Conservation (phyloP, 768 basidiomycete genomes). For the Suillus plorans region DNA sequence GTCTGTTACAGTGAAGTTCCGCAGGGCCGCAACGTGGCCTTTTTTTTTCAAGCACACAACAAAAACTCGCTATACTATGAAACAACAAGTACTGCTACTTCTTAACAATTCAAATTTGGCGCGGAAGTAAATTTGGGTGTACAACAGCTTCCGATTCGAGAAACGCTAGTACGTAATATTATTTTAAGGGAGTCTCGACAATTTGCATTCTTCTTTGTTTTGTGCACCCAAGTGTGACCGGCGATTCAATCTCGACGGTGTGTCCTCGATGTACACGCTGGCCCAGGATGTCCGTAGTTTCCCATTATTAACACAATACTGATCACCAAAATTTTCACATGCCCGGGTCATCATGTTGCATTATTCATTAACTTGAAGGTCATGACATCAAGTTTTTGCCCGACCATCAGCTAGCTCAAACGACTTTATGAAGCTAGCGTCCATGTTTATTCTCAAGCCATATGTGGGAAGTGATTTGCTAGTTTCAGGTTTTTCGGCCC, state of each 20-base stretch:
- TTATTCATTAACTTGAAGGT: not conserved
- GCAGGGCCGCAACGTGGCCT: constrained; percentile 16
- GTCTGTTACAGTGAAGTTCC: constrained; percentile 25
- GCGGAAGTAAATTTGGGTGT: not conserved
- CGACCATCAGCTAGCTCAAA: not conserved
- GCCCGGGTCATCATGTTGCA: not conserved
- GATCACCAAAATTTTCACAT: not conserved
- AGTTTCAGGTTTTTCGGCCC: not conserved
- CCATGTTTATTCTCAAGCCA: not conserved
- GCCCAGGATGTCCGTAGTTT: not conserved
- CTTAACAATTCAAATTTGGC: not conserved
- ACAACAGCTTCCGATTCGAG: constrained; percentile 10
- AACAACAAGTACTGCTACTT: not conserved
- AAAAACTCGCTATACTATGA: not conserved
- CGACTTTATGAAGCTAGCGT: not conserved
- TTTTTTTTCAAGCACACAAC: constrained; percentile 5
- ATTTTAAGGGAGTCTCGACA: too few relatives aligned
- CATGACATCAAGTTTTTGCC: not conserved
- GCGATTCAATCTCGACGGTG: not conserved
- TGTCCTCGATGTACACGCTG: not conserved
- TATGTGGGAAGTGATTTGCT: not conserved
- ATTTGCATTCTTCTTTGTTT: not conserved
- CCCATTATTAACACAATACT: not conserved
- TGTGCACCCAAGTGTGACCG: not conserved
- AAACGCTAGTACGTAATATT: not conserved